Base-by-base conservation (phyloP, 1,284 basidiomycete species). In the Laetiporus sulphureus region DNA sequence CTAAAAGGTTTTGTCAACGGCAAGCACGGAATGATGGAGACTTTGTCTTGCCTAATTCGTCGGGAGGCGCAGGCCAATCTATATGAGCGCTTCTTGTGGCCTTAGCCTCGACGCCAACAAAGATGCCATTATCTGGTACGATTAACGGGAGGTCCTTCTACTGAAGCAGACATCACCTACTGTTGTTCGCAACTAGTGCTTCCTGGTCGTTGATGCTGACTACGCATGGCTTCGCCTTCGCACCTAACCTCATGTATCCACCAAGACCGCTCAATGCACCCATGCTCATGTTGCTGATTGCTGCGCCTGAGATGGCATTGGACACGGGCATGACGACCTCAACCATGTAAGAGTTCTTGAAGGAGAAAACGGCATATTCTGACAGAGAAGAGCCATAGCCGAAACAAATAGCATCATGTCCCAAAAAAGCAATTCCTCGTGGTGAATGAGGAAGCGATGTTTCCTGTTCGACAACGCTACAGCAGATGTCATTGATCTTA, bases 231-330 rank as follows among this genome's bases (percentile, higher is more conserved):
- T 83, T 89, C 4, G 76, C 72, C 56, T 82, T 88, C 8, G 77
- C 72, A 1, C 86, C 86, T 29, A 94, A 65, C 10, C 86, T 89
- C 78, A 96, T 91, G 57, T 95, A 94, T 10, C 90, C 90, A 8
- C 89, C 84, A 13, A 94, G 64, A 1, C 90, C 88, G 8, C 77
- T 79, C 25, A 94, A 68, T 0, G 88, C 82, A 22, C 79, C 79
- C 69, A 81, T 84, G 21, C 77, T 70, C 53, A 75, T 66, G 27
- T 68, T 69, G 24, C 71, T 57, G 35, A 65, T 64, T 10, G 73
- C 59, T 20, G 63, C 51, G 7, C 60, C 54, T 15, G 62, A 65
- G 4, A 69, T 60, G 3, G 69, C 62, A 6, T 65, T 57, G 1
- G 72, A 64, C 15, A 73, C 54, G 6, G 79, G 74, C 2, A 73